Evolutionary conservation across 2,329 filamentous ascomycete genomes (phyloP), one percentile per base, ranked within the genome.

Genomic region (Aspergillus tamarii): DNA sequence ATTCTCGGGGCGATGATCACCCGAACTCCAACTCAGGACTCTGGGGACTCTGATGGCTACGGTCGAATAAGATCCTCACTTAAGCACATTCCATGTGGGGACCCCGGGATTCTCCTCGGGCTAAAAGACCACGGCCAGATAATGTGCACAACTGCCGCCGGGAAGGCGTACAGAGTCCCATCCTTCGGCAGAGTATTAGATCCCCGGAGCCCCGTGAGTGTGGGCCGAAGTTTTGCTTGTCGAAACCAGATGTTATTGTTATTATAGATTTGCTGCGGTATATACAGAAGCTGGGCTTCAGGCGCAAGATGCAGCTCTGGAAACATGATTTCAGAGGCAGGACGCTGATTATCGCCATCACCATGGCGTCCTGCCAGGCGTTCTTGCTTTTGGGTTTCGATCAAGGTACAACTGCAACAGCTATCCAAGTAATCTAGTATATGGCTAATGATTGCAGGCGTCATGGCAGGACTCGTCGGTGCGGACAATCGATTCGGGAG

Each of bases 341-440:
- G 63, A 28, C 64, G 26, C 57, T 73, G 46, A 61, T 71, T 11
- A 60, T 63, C 1, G 67, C 69, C 39, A 70, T 76, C 57, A 77
- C 64, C 69, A 78, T 56, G 61, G 81, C 57, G 67, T 83, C 64
- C 65, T 84, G 66, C 58, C 81, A 77, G 68, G 81, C 71, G 9
- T 77, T 77, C 23, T 63, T 77, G 5, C 66, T 78, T 5, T 68
- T 78, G 1, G 83, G 83, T 10, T 85, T 84, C 68, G 81, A 85
- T 64, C 83, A 84, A 69, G 82, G 82, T 68, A 34, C 14, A 26
- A 54, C n/a, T 12, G 12, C 5, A 10, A 21, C 12, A 23, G 21
- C 30, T 16, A 26, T 19, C 2, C 7, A 4, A 19, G 2, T 5
- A 2, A 6, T 14, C 14, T 2, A 48, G 11, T 30, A 32, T 32